Conservation (phyloP, 805 yeast genomes). For the Monosporozyma yasuniensis region DNA sequence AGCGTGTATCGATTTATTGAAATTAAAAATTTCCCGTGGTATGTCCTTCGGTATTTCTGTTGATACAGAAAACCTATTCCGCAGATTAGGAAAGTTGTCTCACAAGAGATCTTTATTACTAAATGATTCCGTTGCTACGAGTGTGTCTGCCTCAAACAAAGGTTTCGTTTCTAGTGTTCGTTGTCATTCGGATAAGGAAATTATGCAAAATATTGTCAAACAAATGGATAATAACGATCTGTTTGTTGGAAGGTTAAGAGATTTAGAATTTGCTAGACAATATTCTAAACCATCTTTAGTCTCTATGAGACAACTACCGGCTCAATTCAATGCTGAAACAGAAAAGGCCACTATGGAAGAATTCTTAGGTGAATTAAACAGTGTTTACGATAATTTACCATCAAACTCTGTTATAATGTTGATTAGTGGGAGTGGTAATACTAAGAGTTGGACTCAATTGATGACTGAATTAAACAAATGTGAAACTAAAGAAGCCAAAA, state of each 20-base stretch:
- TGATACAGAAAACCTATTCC: slow-evolving; percentile 36
- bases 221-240: slow-evolving; percentile 38
- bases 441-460: slow-evolving; percentile 36
- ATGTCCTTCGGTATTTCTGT: slow-evolving; percentile 48
- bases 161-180: slow-evolving; percentile 25
- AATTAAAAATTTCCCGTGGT: slow-evolving; percentile 63
- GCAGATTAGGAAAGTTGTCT: slow-evolving; percentile 28
- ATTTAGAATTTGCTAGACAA: slow-evolving; percentile 40
- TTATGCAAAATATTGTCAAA: slow-evolving; percentile 35
- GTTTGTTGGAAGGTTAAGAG: slow-evolving; percentile 47
- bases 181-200: slow-evolving; percentile 53
- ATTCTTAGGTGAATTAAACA: slow-evolving; percentile 38
- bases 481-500: slow-evolving; percentile 32
- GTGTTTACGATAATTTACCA: slow-evolving; percentile 47
- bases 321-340: not conserved
- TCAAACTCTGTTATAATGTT: slow-evolving; percentile 50
- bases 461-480: slow-evolving; percentile 35
- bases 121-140: slow-evolving; percentile 30
- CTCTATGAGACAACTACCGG: not conserved
- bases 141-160: not conserved
- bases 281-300: slow-evolving; percentile 25
- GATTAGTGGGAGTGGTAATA: slow-evolving; percentile 56
- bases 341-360: slow-evolving; percentile 10
- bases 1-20: slow-evolving; percentile 70
- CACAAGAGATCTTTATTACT: slow-evolving; percentile 25